A percentile compares a stretch with the other conserved stretches of the same genome.
These are phyloP conservation scores for Kwoniella sp. DNA, from an alignment of 768 basidiomycete genomes.

Conservation along the genomic window DNA sequence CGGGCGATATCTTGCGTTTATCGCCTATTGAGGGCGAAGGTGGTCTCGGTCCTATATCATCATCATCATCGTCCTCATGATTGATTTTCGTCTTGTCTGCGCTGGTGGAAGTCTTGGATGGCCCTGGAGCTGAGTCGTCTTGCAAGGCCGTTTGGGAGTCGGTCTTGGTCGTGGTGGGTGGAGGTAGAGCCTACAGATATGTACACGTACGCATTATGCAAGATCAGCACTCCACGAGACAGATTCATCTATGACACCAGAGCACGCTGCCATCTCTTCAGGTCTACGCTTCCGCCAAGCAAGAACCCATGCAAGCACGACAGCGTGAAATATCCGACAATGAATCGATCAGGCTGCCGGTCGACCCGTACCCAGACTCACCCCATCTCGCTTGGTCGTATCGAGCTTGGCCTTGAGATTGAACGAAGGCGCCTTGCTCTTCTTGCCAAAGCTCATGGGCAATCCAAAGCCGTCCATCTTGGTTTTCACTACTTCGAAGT, in stretches of 20 bases:
- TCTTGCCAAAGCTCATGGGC: conserved; percentile 58
- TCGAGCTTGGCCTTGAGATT: conserved; percentile 50
- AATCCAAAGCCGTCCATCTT: conserved; percentile 56
- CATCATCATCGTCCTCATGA: conserved; percentile 25
- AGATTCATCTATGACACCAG: too few species aligned
- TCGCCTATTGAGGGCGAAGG: conserved; percentile 6
- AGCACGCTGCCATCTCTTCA: too few species aligned
- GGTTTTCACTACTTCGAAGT: not conserved
- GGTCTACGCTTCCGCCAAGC: too few species aligned
- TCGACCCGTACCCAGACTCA: too few species aligned
- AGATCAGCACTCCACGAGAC: not conserved
- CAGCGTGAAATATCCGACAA: too few species aligned
- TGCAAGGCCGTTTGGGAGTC: conserved; percentile 54
- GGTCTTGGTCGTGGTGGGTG: conserved; percentile 16
- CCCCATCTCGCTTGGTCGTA: conserved; percentile 51
- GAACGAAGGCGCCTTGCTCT: conserved; percentile 46
- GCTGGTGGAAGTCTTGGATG: conserved; percentile 8
- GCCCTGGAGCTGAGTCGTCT: conserved; percentile 26
- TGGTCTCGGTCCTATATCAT: conserved; percentile 15
- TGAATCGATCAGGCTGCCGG: too few species aligned
- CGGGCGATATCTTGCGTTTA: conserved; percentile 8
- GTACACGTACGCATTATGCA: too few species aligned
- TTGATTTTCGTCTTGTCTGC: conserved; percentile 7
- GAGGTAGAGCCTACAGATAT: not conserved
- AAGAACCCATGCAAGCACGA: too few species aligned